phyloP scores from a whole-genome alignment of 257 asterid species.

The Solanum chiquidenum region DNA sequence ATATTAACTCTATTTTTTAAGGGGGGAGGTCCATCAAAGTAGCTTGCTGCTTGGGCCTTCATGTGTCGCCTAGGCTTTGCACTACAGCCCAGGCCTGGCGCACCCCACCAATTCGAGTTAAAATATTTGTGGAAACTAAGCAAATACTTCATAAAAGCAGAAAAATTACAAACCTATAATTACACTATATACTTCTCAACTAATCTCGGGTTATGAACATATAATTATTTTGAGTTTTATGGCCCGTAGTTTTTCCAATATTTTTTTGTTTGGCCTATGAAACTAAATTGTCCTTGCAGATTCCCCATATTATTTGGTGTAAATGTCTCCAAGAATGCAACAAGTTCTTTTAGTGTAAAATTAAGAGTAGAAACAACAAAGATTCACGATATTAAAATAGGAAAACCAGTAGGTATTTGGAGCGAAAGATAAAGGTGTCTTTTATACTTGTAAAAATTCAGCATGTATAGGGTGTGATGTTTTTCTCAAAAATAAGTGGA shows the following conservation, averaged over 20 bases:
- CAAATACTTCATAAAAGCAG: not conserved
- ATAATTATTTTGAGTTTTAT: too few species aligned
- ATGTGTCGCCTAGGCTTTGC: not conserved
- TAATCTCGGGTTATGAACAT: too few species aligned
- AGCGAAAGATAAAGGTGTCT: not conserved
- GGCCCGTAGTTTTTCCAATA: too few species aligned
- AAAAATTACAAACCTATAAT: not conserved
- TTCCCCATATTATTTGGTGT: too few species aligned
- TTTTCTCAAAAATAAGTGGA: not conserved
- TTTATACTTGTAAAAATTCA: not conserved
- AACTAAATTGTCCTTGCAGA: not conserved
- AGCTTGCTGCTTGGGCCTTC: not conserved
- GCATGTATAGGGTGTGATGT: not conserved
- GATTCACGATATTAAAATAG: not conserved
- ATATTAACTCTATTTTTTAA: conserved; percentile 17
- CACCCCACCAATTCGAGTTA: not conserved
- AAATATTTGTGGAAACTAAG: not conserved
- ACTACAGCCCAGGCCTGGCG: not conserved
- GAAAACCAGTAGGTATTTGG: not conserved
- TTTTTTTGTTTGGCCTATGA: not conserved
- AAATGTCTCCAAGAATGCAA: not conserved
- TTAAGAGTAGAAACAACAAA: not conserved
- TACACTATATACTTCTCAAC: too few species aligned
- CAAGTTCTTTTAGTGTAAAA: not conserved
- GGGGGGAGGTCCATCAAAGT: not conserved